Conservation (phyloP, 768 basidiomycete genomes). For the Imleria badia region DNA sequence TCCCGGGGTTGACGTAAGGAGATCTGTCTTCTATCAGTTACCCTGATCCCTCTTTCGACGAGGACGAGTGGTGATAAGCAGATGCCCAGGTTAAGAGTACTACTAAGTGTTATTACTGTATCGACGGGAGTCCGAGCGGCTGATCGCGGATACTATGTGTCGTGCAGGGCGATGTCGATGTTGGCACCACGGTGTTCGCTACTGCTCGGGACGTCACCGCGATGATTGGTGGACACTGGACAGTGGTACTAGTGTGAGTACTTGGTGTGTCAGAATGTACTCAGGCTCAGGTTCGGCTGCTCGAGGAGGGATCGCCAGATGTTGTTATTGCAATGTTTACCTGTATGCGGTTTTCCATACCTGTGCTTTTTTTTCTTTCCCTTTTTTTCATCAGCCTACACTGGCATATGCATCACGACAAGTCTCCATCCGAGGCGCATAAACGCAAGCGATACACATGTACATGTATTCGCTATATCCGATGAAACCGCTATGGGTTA, state of each 20-base stretch:
- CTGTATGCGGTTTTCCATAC: background rate
- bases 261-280: background rate
- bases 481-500: too few species aligned
- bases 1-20: conserved; percentile 12
- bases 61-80: conserved; percentile 11
- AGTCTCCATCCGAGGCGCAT: background rate
- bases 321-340: background rate
- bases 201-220: background rate
- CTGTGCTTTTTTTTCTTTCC: background rate
- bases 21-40: conserved; percentile 5
- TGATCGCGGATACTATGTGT: conserved; percentile 12
- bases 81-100: too few species aligned
- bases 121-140: background rate
- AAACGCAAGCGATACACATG: background rate
- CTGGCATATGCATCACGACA: background rate
- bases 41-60: too few species aligned
- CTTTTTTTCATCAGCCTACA: background rate
- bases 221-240: background rate
- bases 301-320: conserved; percentile 3
- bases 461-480: background rate
- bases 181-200: background rate
- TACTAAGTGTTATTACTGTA: background rate
- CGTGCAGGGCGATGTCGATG: too few species aligned
- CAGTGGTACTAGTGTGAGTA: background rate
- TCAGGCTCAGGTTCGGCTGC: conserved; percentile 2